Base-by-base conservation (phyloP, 2,329 filamentous ascomycete genomes). In the Neofusicoccum umdonicola region DNA sequence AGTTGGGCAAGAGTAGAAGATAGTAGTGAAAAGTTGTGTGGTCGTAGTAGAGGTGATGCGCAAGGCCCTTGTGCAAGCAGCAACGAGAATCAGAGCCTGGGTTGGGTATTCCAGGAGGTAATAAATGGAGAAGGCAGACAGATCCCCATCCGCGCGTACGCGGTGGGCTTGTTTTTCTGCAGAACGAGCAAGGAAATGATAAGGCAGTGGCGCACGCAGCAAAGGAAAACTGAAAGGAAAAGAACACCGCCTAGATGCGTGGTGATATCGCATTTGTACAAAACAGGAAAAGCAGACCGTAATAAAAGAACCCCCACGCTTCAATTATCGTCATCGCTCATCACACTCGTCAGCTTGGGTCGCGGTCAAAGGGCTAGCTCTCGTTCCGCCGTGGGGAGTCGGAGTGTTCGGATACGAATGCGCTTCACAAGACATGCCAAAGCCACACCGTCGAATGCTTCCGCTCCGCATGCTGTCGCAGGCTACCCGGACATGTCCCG, bases 221-320 rank as follows among this genome's bases (percentile, higher is more conserved):
- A 52, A 63, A 44, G 34, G 34, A n/a, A 51, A 51, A 62, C 22
- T 17, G n/a, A 42, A 52, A 52, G 22, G 39, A 44, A 63, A 52
- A 19, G 17, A 63, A 63, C 61, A 63, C 61, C 47, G 61, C 47
- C 61, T 54, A 63, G 48, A 63, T 54, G 61, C 61, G 61, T 63
- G 61, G 61, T 52, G 47, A 63, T 52, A 63, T 63, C 61, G 61
- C 61, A 54, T 63, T 63, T 52, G 48, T 63, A 63, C 61, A 54
- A 44, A 54, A 35, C 48, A 51, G 56, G 42, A 60, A 57, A 62
- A 62, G 47, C 45, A 62, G 22, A n/a, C 58, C 58, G 37, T 62
- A 51, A 62, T 31, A 61, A 62, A 62, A 41, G 47, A 62, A 62
- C 47, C 58, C 34, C 44, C 58, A 62, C 58, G 44, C 58, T 51